Conservation (phyloP, 1,284 basidiomycete species). For the Cutaneotrichosporon mucoides region DNA sequence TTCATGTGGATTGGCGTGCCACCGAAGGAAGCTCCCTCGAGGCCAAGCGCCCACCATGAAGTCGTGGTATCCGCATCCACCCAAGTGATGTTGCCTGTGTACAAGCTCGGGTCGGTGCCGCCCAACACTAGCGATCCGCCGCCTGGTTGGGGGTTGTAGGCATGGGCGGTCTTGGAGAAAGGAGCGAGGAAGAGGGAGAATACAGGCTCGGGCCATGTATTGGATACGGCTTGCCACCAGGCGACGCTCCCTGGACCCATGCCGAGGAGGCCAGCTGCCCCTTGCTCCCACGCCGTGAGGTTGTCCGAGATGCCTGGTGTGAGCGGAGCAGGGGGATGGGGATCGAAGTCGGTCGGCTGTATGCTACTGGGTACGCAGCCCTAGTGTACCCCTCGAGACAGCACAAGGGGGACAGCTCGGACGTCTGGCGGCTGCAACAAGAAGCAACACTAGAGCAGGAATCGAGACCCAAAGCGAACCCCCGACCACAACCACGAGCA, state of each 20-base stretch:
- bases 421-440: neutral
- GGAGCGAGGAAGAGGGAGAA: slow-evolving; percentile 2
- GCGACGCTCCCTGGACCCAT: neutral
- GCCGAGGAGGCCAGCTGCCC: slow-evolving; percentile 38
- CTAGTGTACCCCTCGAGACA: no score
- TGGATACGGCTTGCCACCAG: neutral
- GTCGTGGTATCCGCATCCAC: neutral
- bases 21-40: slow-evolving; percentile 5
- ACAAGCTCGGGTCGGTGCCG: neutral
- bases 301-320: neutral
- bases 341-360: no score
- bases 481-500: no score
- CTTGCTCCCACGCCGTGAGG: slow-evolving; percentile 42
- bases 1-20: neutral
- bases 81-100: slow-evolving; percentile 3
- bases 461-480: no score
- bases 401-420: no score
- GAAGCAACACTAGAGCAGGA: neutral
- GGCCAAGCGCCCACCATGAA: slow-evolving; percentile 3
- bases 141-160: neutral
- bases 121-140: neutral
- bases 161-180: neutral
- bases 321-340: neutral
- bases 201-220: neutral
- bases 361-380: no score